Conservation (phyloP, 768 basidiomycete genomes). For the Psilocybe cyanescens region DNA sequence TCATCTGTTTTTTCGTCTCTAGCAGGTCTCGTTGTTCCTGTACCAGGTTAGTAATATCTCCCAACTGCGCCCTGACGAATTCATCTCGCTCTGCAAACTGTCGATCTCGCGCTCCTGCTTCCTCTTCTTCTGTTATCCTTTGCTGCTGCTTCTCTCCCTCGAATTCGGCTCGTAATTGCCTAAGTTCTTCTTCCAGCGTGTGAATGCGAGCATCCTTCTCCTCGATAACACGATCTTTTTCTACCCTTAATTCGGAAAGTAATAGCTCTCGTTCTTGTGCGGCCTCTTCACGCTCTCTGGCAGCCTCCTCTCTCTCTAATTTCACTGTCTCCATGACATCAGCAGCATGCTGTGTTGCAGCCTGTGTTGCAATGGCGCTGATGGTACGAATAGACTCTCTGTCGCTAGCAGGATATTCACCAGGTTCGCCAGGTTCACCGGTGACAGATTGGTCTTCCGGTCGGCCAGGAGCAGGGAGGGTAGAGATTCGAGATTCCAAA, state of each 20-base stretch:
- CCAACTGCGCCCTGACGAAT: constrained; percentile 59
- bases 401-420: constrained; percentile 34
- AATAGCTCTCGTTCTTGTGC: constrained; percentile 58
- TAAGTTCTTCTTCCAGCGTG: constrained; percentile 67
- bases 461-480: constrained; percentile 29
- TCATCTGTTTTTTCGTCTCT: constrained; percentile 59
- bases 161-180: constrained; percentile 57
- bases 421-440: constrained; percentile 22
- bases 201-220: constrained; percentile 59
- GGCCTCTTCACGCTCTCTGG: constrained; percentile 55
- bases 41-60: constrained; percentile 74
- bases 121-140: constrained; percentile 61
- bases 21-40: constrained; percentile 67
- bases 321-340: constrained; percentile 64
- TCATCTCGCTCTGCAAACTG: constrained; percentile 62
- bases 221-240: constrained; percentile 53
- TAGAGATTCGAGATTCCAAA: constrained; percentile 39
- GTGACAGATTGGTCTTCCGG: constrained; percentile 11
- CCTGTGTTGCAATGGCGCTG: constrained; percentile 50
- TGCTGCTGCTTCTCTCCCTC: constrained; percentile 64
- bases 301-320: constrained; percentile 62
- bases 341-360: constrained; percentile 56
- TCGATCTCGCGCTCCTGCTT: constrained; percentile 62
- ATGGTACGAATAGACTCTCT: constrained; percentile 40
- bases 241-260: constrained; percentile 42